Base-by-base conservation (phyloP, 768 basidiomycete species). In the Trametes maxima region DNA sequence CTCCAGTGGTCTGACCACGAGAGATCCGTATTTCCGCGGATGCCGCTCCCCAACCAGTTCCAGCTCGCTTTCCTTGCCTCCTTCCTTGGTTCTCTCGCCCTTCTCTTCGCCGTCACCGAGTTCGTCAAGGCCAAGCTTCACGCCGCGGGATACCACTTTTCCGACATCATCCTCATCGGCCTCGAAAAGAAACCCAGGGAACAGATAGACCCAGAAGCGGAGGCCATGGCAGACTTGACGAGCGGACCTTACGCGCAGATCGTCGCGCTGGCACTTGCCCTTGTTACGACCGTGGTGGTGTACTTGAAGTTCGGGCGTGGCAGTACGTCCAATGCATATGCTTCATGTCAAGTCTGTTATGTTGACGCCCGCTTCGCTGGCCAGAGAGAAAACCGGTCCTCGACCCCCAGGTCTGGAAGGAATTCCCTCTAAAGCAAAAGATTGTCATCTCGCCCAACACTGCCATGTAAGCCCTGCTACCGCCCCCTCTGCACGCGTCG, bases 361-460 rank as follows among this genome's bases (percentile, higher is more conserved):
- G 60, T 47, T 51, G 16, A 55, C 28, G 40, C 46, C 42, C 57
- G 36, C 22, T 57, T 19, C 28, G 49, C 56, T 47, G 45, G 35
- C 1, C 70, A 91, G 89, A 81, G 69, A 80, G 84, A 36, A 87
- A 86, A 68, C 87, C 89, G 21, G 85, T 85, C 6, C 80, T 96
- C 57, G 81, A 92, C 75, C 84, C 94, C 16, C 79, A 79, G 64
- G 78, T 79, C 58, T 99, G 94, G 90, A 82, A 89, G 68, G 80
- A 88, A 65, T 98, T 92, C 78, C 82, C 90, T 25, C 84, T 99
- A 59, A 76, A 78, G 55, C 82, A 92, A 67, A 97, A 96, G 76
- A 87, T 85, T 48, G 78, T 85, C 68, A 81, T 98, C 56, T 98
- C 95, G 8, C 92, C 91, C 65, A 99, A 99, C 77, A 99, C 97